These are phyloP conservation scores for Nannochloris sp. DNA, from an alignment of 139 green algal genomes.

Conservation along the genomic window DNA sequence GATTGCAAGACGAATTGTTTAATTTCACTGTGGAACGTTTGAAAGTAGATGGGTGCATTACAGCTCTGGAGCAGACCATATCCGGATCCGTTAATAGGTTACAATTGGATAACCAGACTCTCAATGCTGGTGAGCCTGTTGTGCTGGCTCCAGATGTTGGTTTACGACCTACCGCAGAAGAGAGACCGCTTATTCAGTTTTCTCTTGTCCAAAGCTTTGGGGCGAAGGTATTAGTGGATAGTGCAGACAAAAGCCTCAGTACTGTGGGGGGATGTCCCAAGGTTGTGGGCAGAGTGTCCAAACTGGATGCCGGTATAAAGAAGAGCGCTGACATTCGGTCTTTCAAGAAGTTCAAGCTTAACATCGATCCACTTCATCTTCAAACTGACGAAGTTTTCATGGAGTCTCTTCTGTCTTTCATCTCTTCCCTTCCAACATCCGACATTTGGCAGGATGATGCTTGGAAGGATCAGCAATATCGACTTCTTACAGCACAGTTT, in stretches of 20 bases:
- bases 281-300: background rate
- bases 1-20: slow-evolving; percentile 71
- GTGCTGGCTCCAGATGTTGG: slow-evolving; percentile 54
- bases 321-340: slow-evolving; percentile 44
- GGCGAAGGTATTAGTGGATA: slow-evolving; percentile 7
- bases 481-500: slow-evolving; percentile 47
- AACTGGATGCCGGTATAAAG: background rate
- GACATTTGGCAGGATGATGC: slow-evolving; percentile 60
- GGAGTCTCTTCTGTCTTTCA: slow-evolving; percentile 61
- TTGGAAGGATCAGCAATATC: slow-evolving; percentile 53
- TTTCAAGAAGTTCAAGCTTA: slow-evolving; percentile 58
- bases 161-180: background rate
- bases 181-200: slow-evolving; percentile 36
- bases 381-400: slow-evolving; percentile 62
- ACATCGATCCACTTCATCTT: slow-evolving; percentile 14
- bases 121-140: slow-evolving; percentile 67
- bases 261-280: background rate
- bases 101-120: slow-evolving; percentile 83
- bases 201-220: slow-evolving; percentile 35
- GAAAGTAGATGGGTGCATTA: slow-evolving; percentile 6
- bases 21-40: slow-evolving; percentile 54
- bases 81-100: slow-evolving; percentile 42
- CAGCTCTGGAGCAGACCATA: slow-evolving; percentile 19
- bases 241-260: background rate
- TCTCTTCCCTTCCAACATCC: slow-evolving; percentile 52